These are phyloP conservation scores for Paracorniculantispora psalliotae DNA, from an alignment of 2,329 filamentous ascomycete genomes.

Conservation along the genomic window DNA sequence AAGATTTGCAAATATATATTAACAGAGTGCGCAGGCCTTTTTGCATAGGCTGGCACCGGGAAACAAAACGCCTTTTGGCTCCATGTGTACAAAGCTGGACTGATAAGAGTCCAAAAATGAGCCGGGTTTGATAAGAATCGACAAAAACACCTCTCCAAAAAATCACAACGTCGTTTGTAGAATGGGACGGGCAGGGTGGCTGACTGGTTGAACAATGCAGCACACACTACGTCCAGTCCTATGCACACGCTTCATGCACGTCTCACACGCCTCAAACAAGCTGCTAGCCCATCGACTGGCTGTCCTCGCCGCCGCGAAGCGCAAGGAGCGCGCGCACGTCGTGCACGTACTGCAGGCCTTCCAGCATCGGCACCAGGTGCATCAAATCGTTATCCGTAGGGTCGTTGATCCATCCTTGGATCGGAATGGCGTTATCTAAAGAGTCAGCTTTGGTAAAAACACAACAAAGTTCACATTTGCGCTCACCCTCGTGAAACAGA, in stretches of 20 bases:
- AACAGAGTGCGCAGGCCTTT: slow-evolving; percentile 3
- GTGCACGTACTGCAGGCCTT: slow-evolving; percentile 93
- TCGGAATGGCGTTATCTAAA: slow-evolving; percentile 94
- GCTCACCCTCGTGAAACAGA: slow-evolving; percentile 90
- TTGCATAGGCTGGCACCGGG: background rate
- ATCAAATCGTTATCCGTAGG: slow-evolving; percentile 94
- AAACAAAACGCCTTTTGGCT: slow-evolving; percentile 7
- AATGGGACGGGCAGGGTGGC: too few species aligned
- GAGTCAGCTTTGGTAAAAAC: slow-evolving; percentile 7
- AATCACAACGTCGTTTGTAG: background rate
- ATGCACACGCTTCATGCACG: background rate
- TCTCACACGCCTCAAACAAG: background rate
- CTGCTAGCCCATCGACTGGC: slow-evolving; percentile 46
- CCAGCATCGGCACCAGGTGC: slow-evolving; percentile 85
- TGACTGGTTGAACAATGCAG: slow-evolving; percentile 15
- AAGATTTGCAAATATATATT: slow-evolving; percentile 5
- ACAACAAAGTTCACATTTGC: background rate
- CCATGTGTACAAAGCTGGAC: slow-evolving; percentile 6
- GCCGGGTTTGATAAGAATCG: background rate
- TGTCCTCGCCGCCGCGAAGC: slow-evolving; percentile 78
- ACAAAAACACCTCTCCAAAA: background rate
- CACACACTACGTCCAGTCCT: slow-evolving; percentile 7
- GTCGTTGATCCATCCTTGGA: slow-evolving; percentile 98
- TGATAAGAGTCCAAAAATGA: background rate
- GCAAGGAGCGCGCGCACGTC: slow-evolving; percentile 90